These are phyloP conservation scores for Leccinum longicurvipes DNA, from an alignment of 768 basidiomycete genomes.

Conservation along the genomic window DNA sequence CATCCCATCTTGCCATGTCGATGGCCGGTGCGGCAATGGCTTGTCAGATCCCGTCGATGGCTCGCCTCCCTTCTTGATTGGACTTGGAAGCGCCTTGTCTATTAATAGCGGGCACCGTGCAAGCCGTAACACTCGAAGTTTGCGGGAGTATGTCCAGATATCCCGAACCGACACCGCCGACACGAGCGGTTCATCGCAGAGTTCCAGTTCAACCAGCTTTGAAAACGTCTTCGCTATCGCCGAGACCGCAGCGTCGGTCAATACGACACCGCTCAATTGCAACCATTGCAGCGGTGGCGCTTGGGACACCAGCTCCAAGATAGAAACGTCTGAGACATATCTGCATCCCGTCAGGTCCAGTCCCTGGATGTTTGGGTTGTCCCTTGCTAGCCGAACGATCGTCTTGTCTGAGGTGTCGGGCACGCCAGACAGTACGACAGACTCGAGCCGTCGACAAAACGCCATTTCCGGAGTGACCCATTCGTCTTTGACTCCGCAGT, in stretches of 20 bases:
- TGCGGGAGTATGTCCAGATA: conserved; percentile 79
- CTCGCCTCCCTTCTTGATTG: conserved; percentile 34
- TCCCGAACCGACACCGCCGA: conserved; percentile 71
- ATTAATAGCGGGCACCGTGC: conserved; percentile 75
- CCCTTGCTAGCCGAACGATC: conserved; percentile 57
- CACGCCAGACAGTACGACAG: conserved; percentile 66
- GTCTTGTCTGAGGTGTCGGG: conserved; percentile 67
- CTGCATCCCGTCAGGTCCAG: conserved; percentile 76
- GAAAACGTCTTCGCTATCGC: conserved; percentile 73
- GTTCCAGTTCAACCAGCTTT: conserved; percentile 76
- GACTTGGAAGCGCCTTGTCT: conserved; percentile 74
- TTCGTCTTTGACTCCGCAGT: conserved; percentile 50
- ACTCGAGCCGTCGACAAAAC: conserved; percentile 62
- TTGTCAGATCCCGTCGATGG: conserved; percentile 36
- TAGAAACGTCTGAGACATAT: conserved; percentile 71
- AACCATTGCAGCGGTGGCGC: conserved; percentile 71
- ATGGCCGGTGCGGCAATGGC: conserved; percentile 53
- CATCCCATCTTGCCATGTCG: conserved; percentile 59
- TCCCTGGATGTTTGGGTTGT: conserved; percentile 65
- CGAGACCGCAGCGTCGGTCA: conserved; percentile 61
- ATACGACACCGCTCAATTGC: conserved; percentile 62
- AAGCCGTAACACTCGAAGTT: conserved; percentile 70
- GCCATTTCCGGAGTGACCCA: conserved; percentile 55
- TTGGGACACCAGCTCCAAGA: conserved; percentile 67
- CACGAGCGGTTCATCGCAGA: conserved; percentile 64